These are phyloP conservation scores for Psidium guajava DNA, from an alignment of 345 rosid genomes.

Conservation along the genomic window DNA sequence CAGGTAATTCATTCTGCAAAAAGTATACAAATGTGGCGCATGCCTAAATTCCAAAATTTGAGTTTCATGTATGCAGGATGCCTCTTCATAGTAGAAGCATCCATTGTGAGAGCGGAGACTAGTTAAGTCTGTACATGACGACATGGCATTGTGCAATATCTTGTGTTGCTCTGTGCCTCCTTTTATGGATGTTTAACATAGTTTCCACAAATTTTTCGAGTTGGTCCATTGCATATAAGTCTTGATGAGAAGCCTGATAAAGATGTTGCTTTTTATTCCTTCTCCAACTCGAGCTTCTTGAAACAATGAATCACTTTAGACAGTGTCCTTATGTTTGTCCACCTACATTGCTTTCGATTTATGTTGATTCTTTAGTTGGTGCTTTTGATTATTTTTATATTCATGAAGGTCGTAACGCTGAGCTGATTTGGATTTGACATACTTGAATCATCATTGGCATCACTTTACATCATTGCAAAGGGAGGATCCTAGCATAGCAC, in stretches of 20 bases:
- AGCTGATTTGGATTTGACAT: not conserved
- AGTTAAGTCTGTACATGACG: not conserved
- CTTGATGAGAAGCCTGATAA: not conserved
- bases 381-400: not conserved
- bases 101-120: not conserved
- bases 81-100: not conserved
- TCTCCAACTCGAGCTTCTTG: not conserved
- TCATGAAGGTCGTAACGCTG: not conserved
- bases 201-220: not conserved
- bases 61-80: not conserved
- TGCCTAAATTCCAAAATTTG: not conserved
- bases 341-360: not conserved
- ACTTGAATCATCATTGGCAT: not conserved
- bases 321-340: not conserved
- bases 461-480: not conserved
- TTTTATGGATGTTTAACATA: not conserved
- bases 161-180: not conserved
- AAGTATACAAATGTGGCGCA: not conserved
- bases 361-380: not conserved
- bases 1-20: slow-evolving; percentile 27
- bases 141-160: not conserved
- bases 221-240: not conserved
- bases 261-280: not conserved
- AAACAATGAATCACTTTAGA: not conserved
- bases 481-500: not conserved